A percentile compares a stretch with the other conserved stretches of the same genome.
These are phyloP conservation scores for Candida krabiensis DNA, from an alignment of 805 yeast genomes.

Conservation along the genomic window DNA sequence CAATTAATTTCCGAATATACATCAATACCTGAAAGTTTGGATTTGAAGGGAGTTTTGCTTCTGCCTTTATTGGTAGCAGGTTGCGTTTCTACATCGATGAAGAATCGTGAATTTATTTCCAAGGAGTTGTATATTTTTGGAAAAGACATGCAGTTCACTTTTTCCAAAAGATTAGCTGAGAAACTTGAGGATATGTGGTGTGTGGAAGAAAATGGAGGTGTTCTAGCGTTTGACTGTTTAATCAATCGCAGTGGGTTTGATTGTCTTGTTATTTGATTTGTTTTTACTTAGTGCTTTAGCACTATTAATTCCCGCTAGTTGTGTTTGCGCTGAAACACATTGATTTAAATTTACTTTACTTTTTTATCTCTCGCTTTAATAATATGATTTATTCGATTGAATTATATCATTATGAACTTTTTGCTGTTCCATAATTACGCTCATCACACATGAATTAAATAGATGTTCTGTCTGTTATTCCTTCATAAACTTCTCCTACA, in stretches of 20 bases:
- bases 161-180: conserved; percentile 18
- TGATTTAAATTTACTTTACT: too few relatives aligned
- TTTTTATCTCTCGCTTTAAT: too few relatives aligned
- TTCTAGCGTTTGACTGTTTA: conserved; percentile 16
- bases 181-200: conserved; percentile 32
- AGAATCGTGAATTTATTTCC: conserved; percentile 27
- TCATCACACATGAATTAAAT: conserved; percentile 19
- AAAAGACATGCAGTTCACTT: conserved; percentile 8
- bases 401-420: background rate
- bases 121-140: conserved; percentile 25
- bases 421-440: too few relatives aligned
- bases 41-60: conserved; percentile 6
- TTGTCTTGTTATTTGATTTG: conserved; percentile 6
- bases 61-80: conserved; percentile 31
- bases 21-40: conserved; percentile 2
- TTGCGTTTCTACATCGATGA: conserved; percentile 24
- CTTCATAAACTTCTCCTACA: conserved; percentile 38
- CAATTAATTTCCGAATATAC: conserved; percentile 21
- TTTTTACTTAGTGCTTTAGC: too few relatives aligned
- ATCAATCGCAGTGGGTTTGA: conserved; percentile 19
- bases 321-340: too few relatives aligned
- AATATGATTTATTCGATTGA: too few relatives aligned
- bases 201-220: conserved; percentile 20
- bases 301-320: too few relatives aligned
- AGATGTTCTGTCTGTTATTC: conserved; percentile 35